Conservation (phyloP, 2,329 filamentous ascomycete species). For the Talaromyces funiculosus region DNA sequence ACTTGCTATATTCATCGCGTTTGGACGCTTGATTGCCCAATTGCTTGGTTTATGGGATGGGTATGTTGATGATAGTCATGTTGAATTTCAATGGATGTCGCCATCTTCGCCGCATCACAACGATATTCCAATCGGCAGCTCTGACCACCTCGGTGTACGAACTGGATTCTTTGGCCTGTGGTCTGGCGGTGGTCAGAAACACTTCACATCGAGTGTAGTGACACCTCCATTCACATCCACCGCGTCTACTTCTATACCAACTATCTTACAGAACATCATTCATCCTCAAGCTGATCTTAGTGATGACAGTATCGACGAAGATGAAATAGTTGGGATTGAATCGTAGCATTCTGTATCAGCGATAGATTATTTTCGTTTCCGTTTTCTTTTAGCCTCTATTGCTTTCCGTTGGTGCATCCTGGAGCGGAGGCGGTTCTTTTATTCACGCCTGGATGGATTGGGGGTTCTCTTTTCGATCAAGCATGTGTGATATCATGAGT, state of each 20-base stretch:
- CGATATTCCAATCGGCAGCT: conserved; percentile 3
- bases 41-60: conserved; percentile 39
- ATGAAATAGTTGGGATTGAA: conserved; percentile 4
- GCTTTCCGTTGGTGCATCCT: not conserved
- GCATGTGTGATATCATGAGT: not conserved
- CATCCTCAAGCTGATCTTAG: not conserved
- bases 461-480: not conserved
- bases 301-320: conserved; percentile 3
- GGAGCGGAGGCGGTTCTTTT: not conserved
- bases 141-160: not conserved
- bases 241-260: not conserved
- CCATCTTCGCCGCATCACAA: conserved; percentile 11
- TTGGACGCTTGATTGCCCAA: conserved; percentile 29
- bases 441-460: not conserved
- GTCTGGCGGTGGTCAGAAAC: not conserved
- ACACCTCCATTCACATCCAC: not conserved
- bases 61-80: conserved; percentile 30
- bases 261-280: conserved; percentile 5
- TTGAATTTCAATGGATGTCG: not conserved
- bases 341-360: not conserved
- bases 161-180: conserved; percentile 2
- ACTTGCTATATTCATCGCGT: conserved; percentile 26
- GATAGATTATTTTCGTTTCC: not conserved
- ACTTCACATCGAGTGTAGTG: not conserved
- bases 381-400: not conserved